Conservation (phyloP, 805 yeast species). For the Zygosaccharomyces pseudorouxii region DNA sequence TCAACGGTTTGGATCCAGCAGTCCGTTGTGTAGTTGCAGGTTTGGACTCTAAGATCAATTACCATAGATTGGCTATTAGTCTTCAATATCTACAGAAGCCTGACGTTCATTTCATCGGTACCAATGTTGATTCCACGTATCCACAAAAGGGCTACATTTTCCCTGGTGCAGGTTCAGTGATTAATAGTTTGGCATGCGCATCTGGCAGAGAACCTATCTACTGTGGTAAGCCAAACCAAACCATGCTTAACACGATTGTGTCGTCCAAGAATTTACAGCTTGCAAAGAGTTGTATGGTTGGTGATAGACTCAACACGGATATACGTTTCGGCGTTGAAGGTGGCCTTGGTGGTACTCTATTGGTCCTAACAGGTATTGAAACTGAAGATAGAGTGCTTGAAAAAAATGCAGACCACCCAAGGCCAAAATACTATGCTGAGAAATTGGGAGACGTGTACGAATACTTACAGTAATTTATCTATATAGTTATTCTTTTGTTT, state of each 20-base stretch:
- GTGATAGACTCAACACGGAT: conserved; percentile 93
- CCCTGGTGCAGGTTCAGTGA: conserved; percentile 94
- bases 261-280: conserved; percentile 56
- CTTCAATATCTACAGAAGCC: conserved; percentile 66
- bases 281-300: conserved; percentile 77
- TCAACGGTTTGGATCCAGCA: conserved; percentile 51
- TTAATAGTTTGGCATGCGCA: conserved; percentile 69
- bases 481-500: no score
- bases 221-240: conserved; percentile 87
- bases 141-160: conserved; percentile 81
- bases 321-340: conserved; percentile 88
- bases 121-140: conserved; percentile 91
- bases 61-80: conserved; percentile 74
- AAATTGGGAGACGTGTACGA: conserved; percentile 76
- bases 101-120: conserved; percentile 70
- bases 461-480: conserved; percentile 16
- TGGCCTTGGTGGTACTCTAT: conserved; percentile 70
- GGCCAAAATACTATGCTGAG: conserved; percentile 65
- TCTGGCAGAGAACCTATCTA: conserved; percentile 81
- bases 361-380: conserved; percentile 91
- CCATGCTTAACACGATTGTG: conserved; percentile 86
- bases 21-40: conserved; percentile 93
- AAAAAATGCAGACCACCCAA: conserved; percentile 32
- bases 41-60: conserved; percentile 69
- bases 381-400: conserved; percentile 56